Evolutionary conservation across 2,329 filamentous ascomycete genomes (phyloP), one percentile per base, ranked within the genome.

Genomic region (Fusarium sororula): DNA sequence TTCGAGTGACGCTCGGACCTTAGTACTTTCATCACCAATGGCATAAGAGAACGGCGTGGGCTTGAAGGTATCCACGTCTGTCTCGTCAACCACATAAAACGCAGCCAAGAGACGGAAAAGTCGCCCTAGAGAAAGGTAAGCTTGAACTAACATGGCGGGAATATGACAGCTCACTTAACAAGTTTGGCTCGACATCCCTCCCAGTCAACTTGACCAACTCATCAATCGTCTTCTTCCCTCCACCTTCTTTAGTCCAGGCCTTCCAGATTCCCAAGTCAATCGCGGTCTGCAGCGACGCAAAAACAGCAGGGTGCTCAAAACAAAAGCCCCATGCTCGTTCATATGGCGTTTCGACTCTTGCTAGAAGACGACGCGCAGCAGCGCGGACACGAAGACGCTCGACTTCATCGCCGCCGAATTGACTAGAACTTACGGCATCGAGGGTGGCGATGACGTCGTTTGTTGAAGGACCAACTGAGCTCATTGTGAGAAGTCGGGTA

Each of bases 21-120:
- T 75, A n/a, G 64, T 74, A 7, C 28, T 73, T 35, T 75, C 70
- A 10, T 75, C 73, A 4, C 74, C 74, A 37, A 75, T 75, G 4
- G 67, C 70, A 0, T 39, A n/a, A 0, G 74, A 75, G 28, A 76
- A 76, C 0, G 67, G 70, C 6, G 70, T 74, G 2, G 74, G 67
- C 20, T 70, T 72, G 60, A 74, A 76, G 0, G 53, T 75, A 13
- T 75, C 73, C 26, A 57, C 56, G 7, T 6, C 37, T 37, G 50
- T 74, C 20, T 74, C 74, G 11, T 75, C 62, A 0, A 75, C 70
- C 3, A 76, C 62, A 17, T 72, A 62, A 9, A 76, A 76, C 5
- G 74, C 74, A 6, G 70, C 67, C 10, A 76, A 5, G 1, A 74
- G 56, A 6, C 74, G 73, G 13, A 76, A 72, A 0, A 76, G 24